A percentile compares a stretch with the other conserved stretches of the same genome.
phyloP scores from a whole-genome alignment of 805 yeast species.

The Candida suzukii region DNA sequence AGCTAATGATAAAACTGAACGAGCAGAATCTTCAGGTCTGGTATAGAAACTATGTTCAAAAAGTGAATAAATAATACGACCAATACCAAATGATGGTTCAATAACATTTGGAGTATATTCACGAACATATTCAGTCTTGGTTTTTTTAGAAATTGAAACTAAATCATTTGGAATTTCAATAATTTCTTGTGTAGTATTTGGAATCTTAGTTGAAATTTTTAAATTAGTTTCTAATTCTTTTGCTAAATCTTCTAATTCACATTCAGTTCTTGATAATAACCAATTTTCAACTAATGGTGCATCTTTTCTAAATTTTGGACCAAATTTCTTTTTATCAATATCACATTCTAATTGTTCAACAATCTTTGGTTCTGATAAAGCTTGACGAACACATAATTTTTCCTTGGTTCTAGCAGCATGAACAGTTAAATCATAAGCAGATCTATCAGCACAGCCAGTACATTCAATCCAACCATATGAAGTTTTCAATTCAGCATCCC shows the following conservation, averaged over 20 bases:
- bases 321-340: conserved; percentile 90
- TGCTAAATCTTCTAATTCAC: conserved; percentile 73
- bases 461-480: conserved; percentile 99
- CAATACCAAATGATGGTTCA: conserved; percentile 99
- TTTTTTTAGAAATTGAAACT: conserved; percentile 68
- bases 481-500: conserved; percentile 97
- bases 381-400: conserved; percentile 89
- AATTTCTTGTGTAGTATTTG: conserved; percentile 48
- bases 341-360: conserved; percentile 82
- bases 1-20: conserved; percentile 81
- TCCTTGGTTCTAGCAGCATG: conserved; percentile 94
- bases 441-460: conserved; percentile 99
- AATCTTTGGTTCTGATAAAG: conserved; percentile 74
- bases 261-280: conserved; percentile 70
- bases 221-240: conserved; percentile 57
- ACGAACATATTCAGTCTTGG: conserved; percentile 82
- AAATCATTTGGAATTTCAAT: conserved; percentile 64
- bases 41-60: conserved; percentile 95
- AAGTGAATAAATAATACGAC: conserved; percentile 88
- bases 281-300: conserved; percentile 87
- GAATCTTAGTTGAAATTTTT: conserved; percentile 58
- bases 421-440: conserved; percentile 94
- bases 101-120: conserved; percentile 96
- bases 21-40: conserved; percentile 83
- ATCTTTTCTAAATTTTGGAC: conserved; percentile 95